Percentiles rank a stretch among this genome's conserved stretches.
Evolutionary conservation across 2,329 filamentous ascomycete genomes (phyloP).

Genomic region (Sclerotinia spermophila): DNA sequence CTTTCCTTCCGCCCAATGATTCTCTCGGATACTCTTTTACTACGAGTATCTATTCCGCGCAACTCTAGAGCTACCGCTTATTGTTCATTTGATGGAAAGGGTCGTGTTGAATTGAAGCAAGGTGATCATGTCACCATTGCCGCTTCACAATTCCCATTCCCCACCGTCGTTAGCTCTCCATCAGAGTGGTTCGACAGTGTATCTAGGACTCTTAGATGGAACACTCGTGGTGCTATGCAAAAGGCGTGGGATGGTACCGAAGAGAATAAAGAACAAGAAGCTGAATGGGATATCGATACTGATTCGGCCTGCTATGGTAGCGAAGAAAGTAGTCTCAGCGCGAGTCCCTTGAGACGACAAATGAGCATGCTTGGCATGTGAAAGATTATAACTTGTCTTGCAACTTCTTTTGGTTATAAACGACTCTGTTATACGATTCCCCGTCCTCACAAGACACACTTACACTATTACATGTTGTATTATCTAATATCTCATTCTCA

Average conservation of each 20-base stretch:
- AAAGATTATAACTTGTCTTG: neutral
- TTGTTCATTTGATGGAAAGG: slow-evolving; percentile 96
- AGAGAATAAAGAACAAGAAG: slow-evolving; percentile 45
- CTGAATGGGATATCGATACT: slow-evolving; percentile 92
- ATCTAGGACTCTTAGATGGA: slow-evolving; percentile 88
- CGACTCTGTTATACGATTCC: neutral
- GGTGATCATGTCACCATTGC: slow-evolving; percentile 96
- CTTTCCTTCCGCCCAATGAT: slow-evolving; percentile 98
- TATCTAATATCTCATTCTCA: neutral
- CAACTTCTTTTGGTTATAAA: neutral
- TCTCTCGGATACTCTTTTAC: slow-evolving; percentile 86
- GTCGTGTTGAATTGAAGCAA: slow-evolving; percentile 84
- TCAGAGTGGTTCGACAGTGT: slow-evolving; percentile 98
- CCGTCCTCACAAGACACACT: neutral
- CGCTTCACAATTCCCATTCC: slow-evolving; percentile 94
- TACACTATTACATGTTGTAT: neutral
- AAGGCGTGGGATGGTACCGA: slow-evolving; percentile 67
- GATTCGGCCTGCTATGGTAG: slow-evolving; percentile 70
- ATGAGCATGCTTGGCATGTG: slow-evolving; percentile 69
- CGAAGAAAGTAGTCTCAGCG: slow-evolving; percentile 65
- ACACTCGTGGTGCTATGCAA: slow-evolving; percentile 85
- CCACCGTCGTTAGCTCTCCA: slow-evolving; percentile 84
- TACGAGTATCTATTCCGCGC: slow-evolving; percentile 81
- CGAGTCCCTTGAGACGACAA: slow-evolving; percentile 66
- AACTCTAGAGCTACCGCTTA: slow-evolving; percentile 89